These are phyloP conservation scores for Apiospora hydei DNA, from an alignment of 2,329 filamentous ascomycete genomes.

Conservation along the genomic window DNA sequence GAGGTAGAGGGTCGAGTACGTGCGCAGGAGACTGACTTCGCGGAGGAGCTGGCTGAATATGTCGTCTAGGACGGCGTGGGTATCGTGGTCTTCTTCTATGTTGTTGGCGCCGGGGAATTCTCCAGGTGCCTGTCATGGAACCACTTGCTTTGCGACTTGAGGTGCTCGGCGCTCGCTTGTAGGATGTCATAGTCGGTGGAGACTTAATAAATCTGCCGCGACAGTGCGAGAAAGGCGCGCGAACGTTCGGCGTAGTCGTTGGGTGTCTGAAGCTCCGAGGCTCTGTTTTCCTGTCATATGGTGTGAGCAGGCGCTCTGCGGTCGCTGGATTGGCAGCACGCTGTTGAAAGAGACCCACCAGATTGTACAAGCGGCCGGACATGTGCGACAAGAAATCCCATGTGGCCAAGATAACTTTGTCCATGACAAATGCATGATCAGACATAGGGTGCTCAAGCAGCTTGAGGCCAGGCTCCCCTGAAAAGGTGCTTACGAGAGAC, in stretches of 20 bases:
- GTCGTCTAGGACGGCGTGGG: slow-evolving; percentile 22
- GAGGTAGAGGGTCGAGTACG: slow-evolving; percentile 27
- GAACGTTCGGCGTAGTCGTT: slow-evolving; percentile 25
- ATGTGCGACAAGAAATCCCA: slow-evolving; percentile 25
- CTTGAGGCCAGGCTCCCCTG: slow-evolving; percentile 22
- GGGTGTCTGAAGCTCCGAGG: slow-evolving; percentile 27
- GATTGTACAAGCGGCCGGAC: slow-evolving; percentile 24
- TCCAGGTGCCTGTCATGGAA: neutral
- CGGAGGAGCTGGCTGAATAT: slow-evolving; percentile 25
- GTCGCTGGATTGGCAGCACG: neutral
- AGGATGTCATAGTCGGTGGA: slow-evolving; percentile 29
- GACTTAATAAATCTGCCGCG: slow-evolving; percentile 28
- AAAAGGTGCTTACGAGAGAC: slow-evolving; percentile 21
- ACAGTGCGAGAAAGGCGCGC: slow-evolving; percentile 24
- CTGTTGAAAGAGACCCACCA: neutral
- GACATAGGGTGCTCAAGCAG: slow-evolving; percentile 27
- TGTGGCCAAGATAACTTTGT: slow-evolving; percentile 22
- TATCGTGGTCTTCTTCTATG: neutral
- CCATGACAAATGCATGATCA: slow-evolving; percentile 27
- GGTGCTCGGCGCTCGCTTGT: slow-evolving; percentile 23
- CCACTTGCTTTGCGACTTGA: slow-evolving; percentile 23
- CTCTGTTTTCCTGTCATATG: slow-evolving; percentile 12
- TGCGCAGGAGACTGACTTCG: slow-evolving; percentile 26
- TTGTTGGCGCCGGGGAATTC: neutral
- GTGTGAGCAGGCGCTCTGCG: neutral